phyloP scores from a whole-genome alignment of 2,329 filamentous ascomycete species.

The Ophiostoma ips region DNA sequence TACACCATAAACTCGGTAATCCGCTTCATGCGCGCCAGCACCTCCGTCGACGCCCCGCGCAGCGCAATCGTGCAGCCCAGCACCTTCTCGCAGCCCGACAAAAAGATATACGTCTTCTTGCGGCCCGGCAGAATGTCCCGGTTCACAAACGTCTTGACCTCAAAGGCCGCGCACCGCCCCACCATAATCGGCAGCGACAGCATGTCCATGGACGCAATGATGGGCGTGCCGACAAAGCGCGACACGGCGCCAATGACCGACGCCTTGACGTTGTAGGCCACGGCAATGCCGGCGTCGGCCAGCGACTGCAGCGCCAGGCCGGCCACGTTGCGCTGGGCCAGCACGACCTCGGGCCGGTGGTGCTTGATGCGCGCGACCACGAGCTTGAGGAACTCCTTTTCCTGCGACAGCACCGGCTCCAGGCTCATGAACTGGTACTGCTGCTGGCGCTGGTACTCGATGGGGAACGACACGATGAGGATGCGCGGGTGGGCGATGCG shows the following conservation, averaged over 20 bases:
- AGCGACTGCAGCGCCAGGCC: constrained; percentile 81
- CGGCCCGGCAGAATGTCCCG: constrained; percentile 53
- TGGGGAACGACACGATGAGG: constrained; percentile 82
- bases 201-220: constrained; percentile 93
- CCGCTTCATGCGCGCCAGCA: constrained; percentile 68
- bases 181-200: constrained; percentile 64
- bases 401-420: constrained; percentile 91
- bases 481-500: constrained; percentile 75
- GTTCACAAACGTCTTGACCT: constrained; percentile 90
- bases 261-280: constrained; percentile 91
- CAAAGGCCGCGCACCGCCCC: constrained; percentile 73
- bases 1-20: constrained; percentile 99
- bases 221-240: constrained; percentile 77
- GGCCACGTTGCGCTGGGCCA: constrained; percentile 89
- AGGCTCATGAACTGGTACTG: constrained; percentile 92
- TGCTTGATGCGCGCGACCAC: constrained; percentile 85
- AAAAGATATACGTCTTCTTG: constrained; percentile 91
- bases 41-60: constrained; percentile 59
- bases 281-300: constrained; percentile 77
- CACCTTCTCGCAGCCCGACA: constrained; percentile 79
- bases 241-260: constrained; percentile 93
- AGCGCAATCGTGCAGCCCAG: constrained; percentile 91
- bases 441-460: constrained; percentile 89
- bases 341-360: constrained; percentile 66
- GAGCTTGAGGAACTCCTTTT: constrained; percentile 83